Evolutionary conservation across 2,329 filamentous ascomycete genomes (phyloP).

Genomic region (Neofusicoccum sp.): DNA sequence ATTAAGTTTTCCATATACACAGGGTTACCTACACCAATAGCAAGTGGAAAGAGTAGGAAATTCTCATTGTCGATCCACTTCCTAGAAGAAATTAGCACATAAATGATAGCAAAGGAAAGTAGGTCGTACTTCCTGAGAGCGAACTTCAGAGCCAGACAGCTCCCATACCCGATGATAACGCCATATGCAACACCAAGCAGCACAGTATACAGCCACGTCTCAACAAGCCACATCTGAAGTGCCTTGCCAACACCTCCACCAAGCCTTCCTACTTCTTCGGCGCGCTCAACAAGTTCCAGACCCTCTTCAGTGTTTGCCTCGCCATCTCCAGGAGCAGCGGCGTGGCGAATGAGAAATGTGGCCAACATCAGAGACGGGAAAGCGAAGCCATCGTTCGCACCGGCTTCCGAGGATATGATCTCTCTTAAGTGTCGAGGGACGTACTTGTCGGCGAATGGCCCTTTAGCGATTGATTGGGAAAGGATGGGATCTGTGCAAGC

Average conservation of each 20-base stretch:
- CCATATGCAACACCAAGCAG: slow-evolving; percentile 55
- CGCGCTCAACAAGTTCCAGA: not conserved
- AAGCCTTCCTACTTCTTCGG: not conserved
- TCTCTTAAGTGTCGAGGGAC: slow-evolving; percentile 58
- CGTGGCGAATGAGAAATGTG: slow-evolving; percentile 56
- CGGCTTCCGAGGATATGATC: slow-evolving; percentile 62
- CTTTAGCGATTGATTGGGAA: slow-evolving; percentile 62
- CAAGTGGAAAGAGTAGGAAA: not conserved
- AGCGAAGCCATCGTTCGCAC: slow-evolving; percentile 62
- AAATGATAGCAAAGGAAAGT: too few relatives aligned
- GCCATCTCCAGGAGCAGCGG: slow-evolving; percentile 35
- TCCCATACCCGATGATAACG: slow-evolving; percentile 48
- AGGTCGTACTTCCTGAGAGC: slow-evolving; percentile 35
- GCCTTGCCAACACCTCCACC: slow-evolving; percentile 48
- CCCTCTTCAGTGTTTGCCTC: slow-evolving; percentile 51
- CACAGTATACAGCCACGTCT: slow-evolving; percentile 61
- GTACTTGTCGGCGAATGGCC: slow-evolving; percentile 62
- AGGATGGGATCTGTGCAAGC: slow-evolving; percentile 63
- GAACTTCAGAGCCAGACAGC: slow-evolving; percentile 48
- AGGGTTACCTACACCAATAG: not conserved
- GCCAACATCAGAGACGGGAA: slow-evolving; percentile 63
- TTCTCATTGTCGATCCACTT: not conserved
- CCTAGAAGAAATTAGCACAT: not conserved
- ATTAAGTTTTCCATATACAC: too few relatives aligned
- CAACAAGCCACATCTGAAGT: slow-evolving; percentile 57